These are phyloP conservation scores for Jamesozyma jinghongensis DNA, from an alignment of 805 yeast genomes.

Conservation along the genomic window DNA sequence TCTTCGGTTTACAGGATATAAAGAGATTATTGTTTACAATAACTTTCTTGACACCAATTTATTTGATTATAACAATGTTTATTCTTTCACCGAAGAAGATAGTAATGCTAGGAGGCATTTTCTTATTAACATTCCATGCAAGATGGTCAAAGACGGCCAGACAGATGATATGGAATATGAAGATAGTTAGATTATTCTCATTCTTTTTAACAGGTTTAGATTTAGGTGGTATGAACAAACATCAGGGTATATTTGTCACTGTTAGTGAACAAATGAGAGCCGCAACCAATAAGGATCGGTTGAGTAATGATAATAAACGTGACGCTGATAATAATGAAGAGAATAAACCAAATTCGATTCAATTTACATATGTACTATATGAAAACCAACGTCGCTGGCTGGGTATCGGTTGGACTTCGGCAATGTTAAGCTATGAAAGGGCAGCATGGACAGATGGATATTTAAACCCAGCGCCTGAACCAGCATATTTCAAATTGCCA, in stretches of 20 bases:
- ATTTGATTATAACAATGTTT: slow-evolving; percentile 58
- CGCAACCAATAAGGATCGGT: slow-evolving; percentile 9
- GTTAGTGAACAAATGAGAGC: slow-evolving; percentile 32
- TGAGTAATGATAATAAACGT: slow-evolving; percentile 20
- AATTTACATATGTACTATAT: slow-evolving; percentile 84
- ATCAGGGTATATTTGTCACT: slow-evolving; percentile 36
- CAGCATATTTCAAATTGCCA: slow-evolving; percentile 74
- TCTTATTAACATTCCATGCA: slow-evolving; percentile 73
- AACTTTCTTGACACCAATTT: slow-evolving; percentile 74
- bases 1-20: slow-evolving; percentile 66
- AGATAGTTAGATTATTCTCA: slow-evolving; percentile 54
- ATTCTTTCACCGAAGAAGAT: slow-evolving; percentile 61
- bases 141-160: slow-evolving; percentile 71
- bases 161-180: slow-evolving; percentile 70
- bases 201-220: slow-evolving; percentile 85
- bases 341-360: slow-evolving; percentile 34
- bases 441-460: slow-evolving; percentile 97
- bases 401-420: slow-evolving; percentile 96
- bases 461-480: slow-evolving; percentile 70
- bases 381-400: slow-evolving; percentile 97
- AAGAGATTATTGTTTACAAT: slow-evolving; percentile 76
- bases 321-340: slow-evolving; percentile 20
- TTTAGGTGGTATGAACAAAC: slow-evolving; percentile 41
- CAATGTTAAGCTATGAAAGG: slow-evolving; percentile 83
- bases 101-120: slow-evolving; percentile 47